Evolutionary conservation across 352 stramenopile species (phyloP), one percentile per base, ranked within the genome.

Genomic region (Globisporangium alternatum): DNA sequence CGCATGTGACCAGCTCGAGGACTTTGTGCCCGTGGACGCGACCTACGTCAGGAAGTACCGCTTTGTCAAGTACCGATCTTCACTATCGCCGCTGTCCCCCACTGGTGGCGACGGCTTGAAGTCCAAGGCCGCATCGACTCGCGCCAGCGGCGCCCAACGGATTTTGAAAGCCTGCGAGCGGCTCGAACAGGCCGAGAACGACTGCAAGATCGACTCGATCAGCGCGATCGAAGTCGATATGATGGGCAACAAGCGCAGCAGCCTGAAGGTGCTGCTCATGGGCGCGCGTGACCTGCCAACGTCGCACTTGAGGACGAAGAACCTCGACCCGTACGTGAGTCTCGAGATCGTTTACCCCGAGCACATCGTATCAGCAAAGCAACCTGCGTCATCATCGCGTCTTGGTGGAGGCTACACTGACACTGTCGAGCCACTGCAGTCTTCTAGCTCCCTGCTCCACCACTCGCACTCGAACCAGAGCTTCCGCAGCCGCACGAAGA

Each of bases 211-310:
- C 17, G 81, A 90, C 39, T 44, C 75, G 0, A 64, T 80, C 12
- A 88, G 68, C 15, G 64, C 72, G 4, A 91, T 92, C n/a, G 85
- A 94, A 59, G 52, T 89, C 31, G 81, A 94, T 44, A 59, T 64
- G 2, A 70, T 72, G 19, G 80, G 83, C 5, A 78, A 72, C 39
- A 84, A 78, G 59, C 71, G 73, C 49, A 85, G 80, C 8, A 73
- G 66, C 2, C 65, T 91, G 22, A 89, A 88, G 56, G 65, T 90
- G 8, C 31, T 80, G 31, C 56, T 91, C 2, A 75, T 80, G 66
- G 65, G 71, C 0, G 83, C 77, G 0, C 70, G 81, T 4, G 81
- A 89, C 37, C 69, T 91, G 9, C 81, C 80, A 30, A 90, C 77
- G 8, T 55, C 75, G 3, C 83, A 91, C 57, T 70, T 91, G 17